Evolutionary conservation across 2,329 filamentous ascomycete genomes (phyloP).

Genomic region (Lasiodiplodia sp.): DNA sequence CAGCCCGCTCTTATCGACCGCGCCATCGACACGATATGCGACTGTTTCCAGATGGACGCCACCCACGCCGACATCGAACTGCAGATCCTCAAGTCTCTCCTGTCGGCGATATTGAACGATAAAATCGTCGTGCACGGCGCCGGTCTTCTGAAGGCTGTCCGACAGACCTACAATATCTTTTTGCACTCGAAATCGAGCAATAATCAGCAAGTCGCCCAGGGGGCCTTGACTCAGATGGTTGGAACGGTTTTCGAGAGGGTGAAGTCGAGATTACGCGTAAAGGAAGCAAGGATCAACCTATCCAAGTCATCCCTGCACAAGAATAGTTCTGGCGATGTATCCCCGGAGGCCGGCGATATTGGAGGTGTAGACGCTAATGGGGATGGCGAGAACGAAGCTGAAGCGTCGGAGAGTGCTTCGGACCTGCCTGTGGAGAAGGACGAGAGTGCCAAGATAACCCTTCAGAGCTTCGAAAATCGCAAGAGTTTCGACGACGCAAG

Average conservation of each 20-base stretch:
- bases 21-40: constrained; percentile 98
- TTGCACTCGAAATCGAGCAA: constrained; percentile 90
- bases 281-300: constrained; percentile 74
- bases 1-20: constrained; percentile 86
- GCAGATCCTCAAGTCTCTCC: constrained; percentile 95
- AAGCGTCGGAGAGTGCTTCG: constrained; percentile 45
- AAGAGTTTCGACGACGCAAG: constrained; percentile 71
- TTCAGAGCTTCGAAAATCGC: constrained; percentile 73
- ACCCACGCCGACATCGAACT: constrained; percentile 92
- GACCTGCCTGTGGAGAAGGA: constrained; percentile 56
- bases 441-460: constrained; percentile 65
- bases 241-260: constrained; percentile 97
- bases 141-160: constrained; percentile 92
- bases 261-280: constrained; percentile 83
- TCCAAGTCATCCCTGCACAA: constrained; percentile 53
- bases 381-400: constrained; percentile 44
- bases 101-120: constrained; percentile 95
- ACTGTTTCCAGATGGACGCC: constrained; percentile 97
- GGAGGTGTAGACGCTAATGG: constrained; percentile 49
- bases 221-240: constrained; percentile 97
- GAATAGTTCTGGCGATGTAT: constrained; percentile 44
- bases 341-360: constrained; percentile 39
- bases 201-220: constrained; percentile 97
- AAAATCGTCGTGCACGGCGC: constrained; percentile 99
- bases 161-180: constrained; percentile 99